phyloP scores from a whole-genome alignment of 148 eudicot genomes.

The Amaranthus hypochondriacus region DNA sequence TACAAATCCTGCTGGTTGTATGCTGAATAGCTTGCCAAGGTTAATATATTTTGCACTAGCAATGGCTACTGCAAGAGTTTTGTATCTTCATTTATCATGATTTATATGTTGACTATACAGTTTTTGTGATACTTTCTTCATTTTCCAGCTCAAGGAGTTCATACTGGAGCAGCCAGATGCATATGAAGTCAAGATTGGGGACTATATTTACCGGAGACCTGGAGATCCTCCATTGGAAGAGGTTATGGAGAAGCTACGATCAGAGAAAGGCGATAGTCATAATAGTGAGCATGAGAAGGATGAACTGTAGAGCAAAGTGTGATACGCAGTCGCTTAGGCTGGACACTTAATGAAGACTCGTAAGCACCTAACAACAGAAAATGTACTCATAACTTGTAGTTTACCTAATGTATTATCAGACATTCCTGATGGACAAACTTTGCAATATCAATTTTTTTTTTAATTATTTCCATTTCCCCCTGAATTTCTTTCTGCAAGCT shows the following conservation, averaged over 20 bases:
- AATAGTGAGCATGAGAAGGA: constrained; percentile 29
- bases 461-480: no score
- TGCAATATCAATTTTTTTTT: background rate
- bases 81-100: no score
- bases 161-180: constrained; percentile 74
- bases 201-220: constrained; percentile 63
- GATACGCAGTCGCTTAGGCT: background rate
- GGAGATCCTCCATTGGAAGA: constrained; percentile 91
- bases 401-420: background rate
- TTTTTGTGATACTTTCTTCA: background rate
- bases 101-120: background rate
- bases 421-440: background rate
- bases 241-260: constrained; percentile 48
- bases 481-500: no score
- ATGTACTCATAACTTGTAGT: background rate
- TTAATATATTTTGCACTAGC: no score
- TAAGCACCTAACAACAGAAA: background rate
- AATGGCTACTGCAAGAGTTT: no score
- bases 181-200: constrained; percentile 86
- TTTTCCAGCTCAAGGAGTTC: constrained; percentile 66
- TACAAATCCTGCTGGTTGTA: no score
- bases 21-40: no score
- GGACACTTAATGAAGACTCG: background rate
- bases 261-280: constrained; percentile 20
- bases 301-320: constrained; percentile 37